Evolutionary conservation across 2,329 filamentous ascomycete species (phyloP), one percentile per base, ranked within the genome.

Genomic region (Penicillium psychrosexuale): DNA sequence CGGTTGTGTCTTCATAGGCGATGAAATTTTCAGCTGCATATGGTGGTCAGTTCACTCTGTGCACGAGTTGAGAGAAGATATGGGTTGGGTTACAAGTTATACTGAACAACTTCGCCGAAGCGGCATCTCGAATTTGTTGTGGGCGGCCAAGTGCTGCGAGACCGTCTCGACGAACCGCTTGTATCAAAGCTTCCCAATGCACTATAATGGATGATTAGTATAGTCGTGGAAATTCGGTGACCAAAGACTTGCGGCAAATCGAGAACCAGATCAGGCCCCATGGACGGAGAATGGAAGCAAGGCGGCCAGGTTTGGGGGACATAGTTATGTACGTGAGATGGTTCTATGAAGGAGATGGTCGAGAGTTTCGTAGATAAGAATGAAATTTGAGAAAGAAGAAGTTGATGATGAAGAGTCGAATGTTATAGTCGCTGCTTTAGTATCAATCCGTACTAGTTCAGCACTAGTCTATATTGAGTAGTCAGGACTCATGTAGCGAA

Each of bases 1-100:
- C 47, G 15, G 70, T 73, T 7, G 69, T 72, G 37, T 69, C 51
- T 63, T 75, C 72, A 44, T 60, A 72, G 8, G 69, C 63, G 55
- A 70, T 66, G 47, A 72, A 72, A 24, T 47, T 52, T 40, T 12
- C 43, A 30, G 66, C 69, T 70, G 42, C 5, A 2, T 15, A 57
- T 33, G 5, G 28, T n/a, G 19, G 24, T 61, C 19, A 59, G 39
- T 33, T 3, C 19, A 39, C 17, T 49, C 5, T 11, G 28, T 34
- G 9, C 2, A 28, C 9, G 6, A 9, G 11, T 19, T 39, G 15
- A 40, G 15, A 43, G 12, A 28, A 34, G 8, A 37, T 24, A 40
- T 49, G 28, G 36, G 27, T 13, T 49, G 22, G 22, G 3, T 63
- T 48, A 65, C 62, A 63, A 0, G 53, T 55, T 44, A 55, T 51